phyloP scores from a whole-genome alignment of 805 yeast species.

The Candida morakotiae region DNA sequence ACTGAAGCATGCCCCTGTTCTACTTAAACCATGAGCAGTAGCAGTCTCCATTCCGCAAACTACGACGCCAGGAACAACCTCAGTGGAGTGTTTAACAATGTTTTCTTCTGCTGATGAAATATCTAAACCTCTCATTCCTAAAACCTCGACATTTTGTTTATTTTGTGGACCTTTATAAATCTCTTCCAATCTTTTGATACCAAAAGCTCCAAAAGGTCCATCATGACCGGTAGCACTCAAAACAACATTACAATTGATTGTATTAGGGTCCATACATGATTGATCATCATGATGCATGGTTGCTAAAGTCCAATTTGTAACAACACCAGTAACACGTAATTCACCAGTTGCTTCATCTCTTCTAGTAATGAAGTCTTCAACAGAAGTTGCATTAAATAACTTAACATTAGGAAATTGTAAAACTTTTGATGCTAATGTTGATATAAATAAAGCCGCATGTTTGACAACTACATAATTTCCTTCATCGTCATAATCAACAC shows the following conservation, averaged over 20 bases:
- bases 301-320: constrained; percentile 79
- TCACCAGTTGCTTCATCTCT: constrained; percentile 52
- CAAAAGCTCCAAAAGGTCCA: constrained; percentile 80
- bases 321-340: constrained; percentile 71
- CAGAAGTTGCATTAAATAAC: constrained; percentile 76
- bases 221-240: constrained; percentile 78
- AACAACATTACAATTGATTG: constrained; percentile 61
- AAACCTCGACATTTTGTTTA: constrained; percentile 31
- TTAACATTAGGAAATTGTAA: constrained; percentile 70
- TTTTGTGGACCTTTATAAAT: constrained; percentile 39
- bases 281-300: constrained; percentile 72
- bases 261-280: constrained; percentile 81
- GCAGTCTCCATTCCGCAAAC: constrained; percentile 78
- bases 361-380: constrained; percentile 75
- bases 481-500: constrained; percentile 69
- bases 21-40: constrained; percentile 71
- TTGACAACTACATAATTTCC: constrained; percentile 78
- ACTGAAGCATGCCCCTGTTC: constrained; percentile 85
- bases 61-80: constrained; percentile 60
- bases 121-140: constrained; percentile 75
- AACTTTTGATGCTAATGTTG: constrained; percentile 67
- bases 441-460: constrained; percentile 74
- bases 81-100: constrained; percentile 66
- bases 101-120: constrained; percentile 77
- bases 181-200: constrained; percentile 56